These are phyloP conservation scores for Ramaria rubella DNA, from an alignment of 768 basidiomycete genomes.

Conservation along the genomic window DNA sequence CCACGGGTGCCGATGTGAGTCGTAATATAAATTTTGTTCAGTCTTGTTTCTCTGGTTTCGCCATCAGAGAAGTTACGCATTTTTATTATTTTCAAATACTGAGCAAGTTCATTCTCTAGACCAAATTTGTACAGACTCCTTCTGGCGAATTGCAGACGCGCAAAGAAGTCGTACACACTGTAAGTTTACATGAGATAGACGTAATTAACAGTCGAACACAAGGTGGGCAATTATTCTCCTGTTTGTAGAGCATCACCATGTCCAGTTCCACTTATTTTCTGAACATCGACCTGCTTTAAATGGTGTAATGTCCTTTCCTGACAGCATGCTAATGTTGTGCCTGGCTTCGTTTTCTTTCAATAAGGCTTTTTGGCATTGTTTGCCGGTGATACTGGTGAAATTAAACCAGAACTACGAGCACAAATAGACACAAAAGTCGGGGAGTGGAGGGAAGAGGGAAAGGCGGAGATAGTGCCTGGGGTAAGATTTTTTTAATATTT, in stretches of 20 bases:
- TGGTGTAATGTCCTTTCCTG: neutral
- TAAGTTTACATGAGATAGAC: conserved; percentile 97
- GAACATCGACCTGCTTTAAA: neutral
- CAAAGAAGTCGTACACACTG: conserved; percentile 95
- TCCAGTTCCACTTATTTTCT: neutral
- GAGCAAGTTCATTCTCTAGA: conserved; percentile 42
- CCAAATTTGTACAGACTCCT: conserved; percentile 96
- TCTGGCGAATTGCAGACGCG: conserved; percentile 98
- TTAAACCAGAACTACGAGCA: conserved; percentile 91
- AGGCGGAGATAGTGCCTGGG: conserved; percentile 95
- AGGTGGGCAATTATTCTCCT: conserved; percentile 27
- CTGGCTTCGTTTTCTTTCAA: neutral
- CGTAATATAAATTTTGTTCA: neutral
- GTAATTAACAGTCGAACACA: conserved; percentile 99
- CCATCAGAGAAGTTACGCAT: neutral
- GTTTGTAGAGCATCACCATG: neutral
- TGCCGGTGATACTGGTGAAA: conserved; percentile 96
- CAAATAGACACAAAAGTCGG: conserved; percentile 97
- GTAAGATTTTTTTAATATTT: conserved; percentile 39
- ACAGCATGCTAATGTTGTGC: too few species aligned
- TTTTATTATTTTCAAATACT: neutral
- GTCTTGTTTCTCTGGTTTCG: neutral
- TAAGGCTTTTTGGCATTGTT: conserved; percentile 83
- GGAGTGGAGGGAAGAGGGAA: conserved; percentile 98
- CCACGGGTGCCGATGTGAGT: conserved; percentile 96